Evolutionary conservation across 768 basidiomycete genomes (phyloP), one percentile per base, ranked within the genome.

Genomic region (Collybia sp.): DNA sequence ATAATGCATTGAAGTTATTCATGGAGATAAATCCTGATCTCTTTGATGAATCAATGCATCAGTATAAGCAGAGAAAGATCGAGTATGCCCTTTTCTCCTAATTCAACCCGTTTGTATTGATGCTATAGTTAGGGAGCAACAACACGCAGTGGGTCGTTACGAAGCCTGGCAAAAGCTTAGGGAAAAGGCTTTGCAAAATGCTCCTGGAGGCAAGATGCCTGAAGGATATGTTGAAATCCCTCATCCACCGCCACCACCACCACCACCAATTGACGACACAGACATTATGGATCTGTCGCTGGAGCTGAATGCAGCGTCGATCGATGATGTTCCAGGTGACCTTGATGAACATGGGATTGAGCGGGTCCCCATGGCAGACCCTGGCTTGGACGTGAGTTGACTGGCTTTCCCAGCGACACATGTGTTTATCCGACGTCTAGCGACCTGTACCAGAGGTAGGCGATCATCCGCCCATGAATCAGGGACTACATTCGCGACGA

Each of bases 21-120:
- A 98, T 98, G 94, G 96, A 99, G 66, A 92, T 98, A 62, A 98
- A 97, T 60, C 89, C 93, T 0, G 91, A 95, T 60, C 69, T 97
- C 17, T 99, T 99, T 55, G 94, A 97, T 56, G 89, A 89, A 53
- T 82, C 87, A 43, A 83, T 97, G 76, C 87, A 88, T 39, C 89
- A 93, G 51, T 98, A 95, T 67, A 95, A 89, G 67, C 86, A 89
- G 60, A 80, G 82, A 46, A 87, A 85, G 66, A 72, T 86, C 39
- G 82, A 85, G 94, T 96, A 55, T 47, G 93, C 79, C 16, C 37
- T 41, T 8, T 25, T 25, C 4, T 25, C 12, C 18, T 32, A 16
- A 20, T 11, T 33, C 42, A 19, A 33, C 48, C 16, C 37, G 18
- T 42, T 36, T 39, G n/a, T 16, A 6, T 16, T 42, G 9, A 18